These are phyloP conservation scores for Solanum habrochaites DNA, from an alignment of 257 asterid species.

Conservation along the genomic window DNA sequence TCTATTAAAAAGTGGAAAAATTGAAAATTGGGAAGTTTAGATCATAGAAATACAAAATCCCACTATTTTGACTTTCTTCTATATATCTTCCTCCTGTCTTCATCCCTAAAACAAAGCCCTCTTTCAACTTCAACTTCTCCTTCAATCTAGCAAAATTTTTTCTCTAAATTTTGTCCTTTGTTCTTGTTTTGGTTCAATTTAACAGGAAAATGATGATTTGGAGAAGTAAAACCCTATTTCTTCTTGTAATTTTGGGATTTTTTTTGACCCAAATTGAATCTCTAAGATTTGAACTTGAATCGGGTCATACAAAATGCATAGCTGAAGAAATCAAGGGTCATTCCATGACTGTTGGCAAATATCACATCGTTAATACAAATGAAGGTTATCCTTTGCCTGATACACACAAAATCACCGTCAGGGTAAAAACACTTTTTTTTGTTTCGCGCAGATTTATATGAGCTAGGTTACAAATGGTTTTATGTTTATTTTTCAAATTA, in stretches of 20 bases:
- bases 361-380: constrained; percentile 59
- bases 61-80: neutral
- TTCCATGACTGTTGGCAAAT: constrained; percentile 91
- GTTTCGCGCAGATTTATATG: neutral
- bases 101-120: neutral
- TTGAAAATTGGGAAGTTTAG: neutral
- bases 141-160: neutral
- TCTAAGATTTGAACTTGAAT: constrained; percentile 73
- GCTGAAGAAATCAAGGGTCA: constrained; percentile 78
- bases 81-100: neutral
- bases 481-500: neutral
- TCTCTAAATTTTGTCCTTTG: neutral
- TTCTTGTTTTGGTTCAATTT: neutral
- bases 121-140: neutral
- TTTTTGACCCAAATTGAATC: constrained; percentile 41
- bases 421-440: constrained; percentile 26
- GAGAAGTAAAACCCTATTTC: neutral
- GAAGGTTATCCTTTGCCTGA: constrained; percentile 79
- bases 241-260: constrained; percentile 22
- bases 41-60: neutral
- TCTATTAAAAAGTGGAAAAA: neutral
- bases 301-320: constrained; percentile 88
- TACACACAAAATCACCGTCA: constrained; percentile 74
- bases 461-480: neutral
- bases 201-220: neutral